Evolutionary conservation across 306 rosid species (phyloP), one percentile per base, ranked within the genome.

Genomic region (Prunus mume): DNA sequence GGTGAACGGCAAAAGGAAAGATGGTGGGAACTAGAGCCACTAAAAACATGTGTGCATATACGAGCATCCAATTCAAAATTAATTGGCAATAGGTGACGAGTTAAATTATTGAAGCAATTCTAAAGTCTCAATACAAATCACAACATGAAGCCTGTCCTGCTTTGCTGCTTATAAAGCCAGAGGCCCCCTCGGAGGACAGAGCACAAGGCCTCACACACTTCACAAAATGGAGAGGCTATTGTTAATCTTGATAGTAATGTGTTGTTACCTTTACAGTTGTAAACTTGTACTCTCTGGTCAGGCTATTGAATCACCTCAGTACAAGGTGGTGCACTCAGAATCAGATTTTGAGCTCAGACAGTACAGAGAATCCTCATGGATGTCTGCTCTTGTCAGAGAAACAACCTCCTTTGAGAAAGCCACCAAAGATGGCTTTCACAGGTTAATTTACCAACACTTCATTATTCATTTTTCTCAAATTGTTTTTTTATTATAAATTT

Each of bases 321-420:
- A 88, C 84, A 79, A 64, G 32, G 76, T 90, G 73, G 78, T 91
- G 51, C 69, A 46, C 9, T 72, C 90, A 41, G 85, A 84, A 70
- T 79, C 97, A 43, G 93, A 91, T 52, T 88, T 90, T 64, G 86
- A 93, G 85, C 81, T 91, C 79, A 91, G 97, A 83, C 88, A 80
- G 24, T 93, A 89, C 83, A 28, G 14, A 30, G 91, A 91, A 69
- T 80, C 91, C 73, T 76, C 85, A 0, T 91, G 96, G 98, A 84
- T 93, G 69, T 87, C 92, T 10, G 89, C 93, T 81, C 62, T 69
- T 13, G 87, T 83, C 62, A 81, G 43, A 67, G 76, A 77, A 27
- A 82, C 86, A 66, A 73, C 85, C 65, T 87, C 98, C 50, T 91
- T 88, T 25, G 68, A 89, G 5, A 74, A 87, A 17, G 85, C 97